Conservation (phyloP, 2,329 filamentous ascomycete species). For the Microsporum canis region DNA sequence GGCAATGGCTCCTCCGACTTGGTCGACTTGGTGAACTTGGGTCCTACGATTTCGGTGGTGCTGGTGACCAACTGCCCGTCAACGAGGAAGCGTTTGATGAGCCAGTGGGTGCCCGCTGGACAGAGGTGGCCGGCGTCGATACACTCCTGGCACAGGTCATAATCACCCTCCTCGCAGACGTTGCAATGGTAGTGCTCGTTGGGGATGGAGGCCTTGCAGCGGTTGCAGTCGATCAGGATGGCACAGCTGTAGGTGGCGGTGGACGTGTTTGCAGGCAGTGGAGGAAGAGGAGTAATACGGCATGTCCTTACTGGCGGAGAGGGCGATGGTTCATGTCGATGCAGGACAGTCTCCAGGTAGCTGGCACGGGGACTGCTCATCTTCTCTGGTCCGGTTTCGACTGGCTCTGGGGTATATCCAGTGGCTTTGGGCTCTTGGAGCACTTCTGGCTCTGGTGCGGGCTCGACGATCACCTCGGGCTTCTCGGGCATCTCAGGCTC, state of each 20-base stretch:
- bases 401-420: slow-evolving; percentile 2
- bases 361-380: slow-evolving; percentile 20
- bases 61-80: slow-evolving; percentile 72
- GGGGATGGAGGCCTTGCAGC: slow-evolving; percentile 66
- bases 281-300: not conserved
- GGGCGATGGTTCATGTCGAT: not conserved
- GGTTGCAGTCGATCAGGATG: slow-evolving; percentile 90
- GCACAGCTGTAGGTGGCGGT: slow-evolving; percentile 20
- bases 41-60: slow-evolving; percentile 67
- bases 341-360: slow-evolving; percentile 35
- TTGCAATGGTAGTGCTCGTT: slow-evolving; percentile 89
- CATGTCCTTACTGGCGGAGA: not conserved
- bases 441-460: not conserved
- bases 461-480: not conserved
- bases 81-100: slow-evolving; percentile 79
- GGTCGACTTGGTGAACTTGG: slow-evolving; percentile 36
- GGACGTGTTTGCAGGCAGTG: slow-evolving; percentile 18
- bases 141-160: slow-evolving; percentile 77
- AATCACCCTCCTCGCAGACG: slow-evolving; percentile 85
- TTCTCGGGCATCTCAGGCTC: slow-evolving; percentile 6
- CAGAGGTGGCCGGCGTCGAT: slow-evolving; percentile 67
- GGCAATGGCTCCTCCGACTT: not conserved
- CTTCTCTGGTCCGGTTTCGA: slow-evolving; percentile 14
- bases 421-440: not conserved
- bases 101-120: slow-evolving; percentile 70